Evolutionary conservation across 495 filamentous ascomycete genomes (phyloP).

Genomic region (Podospora bellae-mahoneyi): DNA sequence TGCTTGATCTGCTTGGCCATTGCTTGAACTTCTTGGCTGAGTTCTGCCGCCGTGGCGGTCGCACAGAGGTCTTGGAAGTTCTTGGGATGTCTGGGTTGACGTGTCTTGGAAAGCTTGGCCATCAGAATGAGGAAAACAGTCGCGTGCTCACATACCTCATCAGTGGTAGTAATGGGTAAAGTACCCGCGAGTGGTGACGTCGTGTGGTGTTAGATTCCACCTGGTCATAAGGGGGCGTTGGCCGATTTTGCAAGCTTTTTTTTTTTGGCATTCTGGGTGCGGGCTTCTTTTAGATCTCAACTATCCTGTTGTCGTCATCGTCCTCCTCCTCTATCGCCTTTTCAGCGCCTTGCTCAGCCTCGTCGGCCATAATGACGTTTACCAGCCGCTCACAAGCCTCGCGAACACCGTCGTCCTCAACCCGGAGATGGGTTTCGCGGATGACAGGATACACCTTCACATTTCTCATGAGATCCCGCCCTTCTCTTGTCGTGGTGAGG

Average conservation of each 20-base stretch:
- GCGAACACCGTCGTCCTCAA: conserved; percentile 74
- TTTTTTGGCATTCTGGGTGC: background rate
- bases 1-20: conserved; percentile 14
- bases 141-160: conserved; percentile 14
- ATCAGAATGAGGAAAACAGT: conserved; percentile 8
- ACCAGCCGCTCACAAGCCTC: conserved; percentile 88
- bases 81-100: background rate
- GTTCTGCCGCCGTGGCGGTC: background rate
- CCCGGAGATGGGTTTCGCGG: conserved; percentile 75
- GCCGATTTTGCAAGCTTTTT: background rate
- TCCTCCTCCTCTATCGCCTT: conserved; percentile 45
- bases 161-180: background rate
- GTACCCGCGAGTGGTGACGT: background rate
- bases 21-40: background rate
- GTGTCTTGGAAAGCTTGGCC: conserved; percentile 18
- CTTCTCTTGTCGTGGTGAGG: conserved; percentile 73
- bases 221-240: background rate
- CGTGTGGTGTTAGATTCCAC: background rate
- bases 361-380: conserved; percentile 87
- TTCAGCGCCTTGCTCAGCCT: conserved; percentile 56
- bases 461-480: conserved; percentile 65
- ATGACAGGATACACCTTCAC: conserved; percentile 87
- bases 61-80: background rate
- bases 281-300: conserved; percentile 39
- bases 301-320: conserved; percentile 40